phyloP scores from a whole-genome alignment of 768 basidiomycete genomes.

The Collybiopsis luxurians region DNA sequence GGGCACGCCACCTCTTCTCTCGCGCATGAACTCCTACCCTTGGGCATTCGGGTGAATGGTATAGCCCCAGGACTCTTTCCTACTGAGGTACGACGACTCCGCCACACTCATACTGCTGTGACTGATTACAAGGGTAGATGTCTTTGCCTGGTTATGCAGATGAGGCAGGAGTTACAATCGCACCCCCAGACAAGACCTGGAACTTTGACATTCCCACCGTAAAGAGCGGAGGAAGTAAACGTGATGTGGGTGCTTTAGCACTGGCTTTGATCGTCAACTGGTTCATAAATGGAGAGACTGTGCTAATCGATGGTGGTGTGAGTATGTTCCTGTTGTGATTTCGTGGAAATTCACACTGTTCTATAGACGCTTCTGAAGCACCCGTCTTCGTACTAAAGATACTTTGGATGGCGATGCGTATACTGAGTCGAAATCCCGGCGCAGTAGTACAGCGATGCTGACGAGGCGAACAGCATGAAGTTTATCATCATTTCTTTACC shows the following conservation, averaged over 20 bases:
- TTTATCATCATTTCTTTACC: no score
- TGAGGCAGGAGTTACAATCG: conserved; percentile 20
- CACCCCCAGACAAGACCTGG: conserved; percentile 15
- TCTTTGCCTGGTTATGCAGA: conserved; percentile 22
- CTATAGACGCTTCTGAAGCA: conserved; percentile 32
- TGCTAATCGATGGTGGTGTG: conserved; percentile 48
- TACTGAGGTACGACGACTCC: conserved; percentile 16
- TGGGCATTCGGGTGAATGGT: conserved; percentile 47
- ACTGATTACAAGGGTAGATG: conserved; percentile 21
- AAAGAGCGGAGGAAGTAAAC: conserved; percentile 30
- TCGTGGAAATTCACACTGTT: not conserved
- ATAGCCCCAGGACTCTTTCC: conserved; percentile 42
- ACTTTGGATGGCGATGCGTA: no score
- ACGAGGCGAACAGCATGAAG: no score
- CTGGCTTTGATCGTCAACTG: conserved; percentile 44
- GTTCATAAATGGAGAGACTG: conserved; percentile 48
- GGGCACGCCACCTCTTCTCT: conserved; percentile 44
- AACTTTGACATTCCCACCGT: conserved; percentile 34
- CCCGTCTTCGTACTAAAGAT: conserved; percentile 31
- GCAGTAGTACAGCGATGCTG: no score
- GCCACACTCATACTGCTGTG: not conserved
- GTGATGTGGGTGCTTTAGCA: conserved; percentile 41
- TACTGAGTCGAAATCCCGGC: no score
- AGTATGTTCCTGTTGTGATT: conserved; percentile 16
- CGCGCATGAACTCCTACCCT: conserved; percentile 45